Percentiles rank a stretch among this genome's conserved stretches.
Evolutionary conservation across 495 filamentous ascomycete genomes (phyloP).

Genomic region (Lepidopterella palustris): DNA sequence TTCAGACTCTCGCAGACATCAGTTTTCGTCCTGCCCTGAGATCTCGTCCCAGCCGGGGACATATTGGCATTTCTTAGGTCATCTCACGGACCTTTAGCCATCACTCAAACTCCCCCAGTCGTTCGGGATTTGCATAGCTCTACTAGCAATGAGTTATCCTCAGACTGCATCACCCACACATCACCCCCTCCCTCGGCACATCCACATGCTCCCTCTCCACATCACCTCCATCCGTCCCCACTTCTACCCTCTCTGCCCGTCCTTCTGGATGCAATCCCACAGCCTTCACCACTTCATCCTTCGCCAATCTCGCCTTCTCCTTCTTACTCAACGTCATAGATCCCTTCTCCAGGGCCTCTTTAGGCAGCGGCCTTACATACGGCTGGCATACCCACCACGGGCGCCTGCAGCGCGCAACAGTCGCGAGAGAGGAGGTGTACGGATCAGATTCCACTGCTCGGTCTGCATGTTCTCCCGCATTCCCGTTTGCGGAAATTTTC

Average conservation of each 20-base stretch:
- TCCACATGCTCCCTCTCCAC: constrained; percentile 28
- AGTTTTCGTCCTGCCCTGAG: no score
- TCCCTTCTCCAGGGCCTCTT: constrained; percentile 79
- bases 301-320: constrained; percentile 37
- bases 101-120: no score
- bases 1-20: no score
- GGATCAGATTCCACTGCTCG: constrained; percentile 5
- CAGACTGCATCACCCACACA: constrained; percentile 44
- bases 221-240: constrained; percentile 27
- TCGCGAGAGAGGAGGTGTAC: constrained; percentile 55
- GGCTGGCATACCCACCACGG: constrained; percentile 95
- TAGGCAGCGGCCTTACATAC: constrained; percentile 78
- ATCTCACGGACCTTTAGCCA: no score
- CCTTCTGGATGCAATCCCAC: constrained; percentile 21
- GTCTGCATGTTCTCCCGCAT: not conserved
- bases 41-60: no score
- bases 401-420: constrained; percentile 61
- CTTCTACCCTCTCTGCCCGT: constrained; percentile 24
- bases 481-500: constrained; percentile 14
- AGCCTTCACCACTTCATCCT: constrained; percentile 33
- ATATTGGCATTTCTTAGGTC: no score
- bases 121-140: no score
- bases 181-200: constrained; percentile 40
- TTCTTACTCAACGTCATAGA: constrained; percentile 62
- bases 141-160: no score